Evolutionary conservation across 192 early-diverging fungal genomes (phyloP).

Genomic region (Irineochytrium annulatum): DNA sequence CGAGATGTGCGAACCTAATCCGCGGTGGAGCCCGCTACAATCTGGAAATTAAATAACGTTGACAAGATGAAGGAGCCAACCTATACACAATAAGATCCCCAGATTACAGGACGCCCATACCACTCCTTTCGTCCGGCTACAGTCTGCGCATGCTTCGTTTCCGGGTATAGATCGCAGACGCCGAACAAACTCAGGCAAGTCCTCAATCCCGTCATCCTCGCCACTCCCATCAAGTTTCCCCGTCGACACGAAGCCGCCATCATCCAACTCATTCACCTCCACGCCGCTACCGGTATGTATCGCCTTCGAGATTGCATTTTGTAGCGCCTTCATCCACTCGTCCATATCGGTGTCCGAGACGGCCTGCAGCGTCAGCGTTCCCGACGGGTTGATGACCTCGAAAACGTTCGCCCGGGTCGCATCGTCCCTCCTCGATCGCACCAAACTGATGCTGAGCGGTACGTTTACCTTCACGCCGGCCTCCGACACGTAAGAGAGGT

Average conservation of each 20-base stretch:
- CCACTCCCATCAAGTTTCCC: no score
- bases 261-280: neutral
- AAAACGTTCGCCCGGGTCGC: constrained; percentile 55
- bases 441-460: constrained; percentile 6
- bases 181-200: neutral
- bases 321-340: constrained; percentile 51
- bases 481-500: constrained; percentile 51
- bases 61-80: neutral
- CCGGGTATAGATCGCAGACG: neutral
- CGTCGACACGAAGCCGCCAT: no score
- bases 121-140: neutral
- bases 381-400: constrained; percentile 51
- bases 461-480: constrained; percentile 4
- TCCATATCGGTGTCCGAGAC: constrained; percentile 60
- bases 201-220: neutral
- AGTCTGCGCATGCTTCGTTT: constrained; percentile 3
- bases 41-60: neutral
- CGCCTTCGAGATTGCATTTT: constrained; percentile 37
- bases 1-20: constrained; percentile 82
- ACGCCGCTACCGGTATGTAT: neutral
- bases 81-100: neutral
- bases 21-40: constrained; percentile 89
- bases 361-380: constrained; percentile 55
- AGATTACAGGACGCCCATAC: constrained; percentile 1
- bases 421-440: constrained; percentile 27